phyloP scores from a whole-genome alignment of 176 grass and related monocot genomes.

The Juncus effusus region DNA sequence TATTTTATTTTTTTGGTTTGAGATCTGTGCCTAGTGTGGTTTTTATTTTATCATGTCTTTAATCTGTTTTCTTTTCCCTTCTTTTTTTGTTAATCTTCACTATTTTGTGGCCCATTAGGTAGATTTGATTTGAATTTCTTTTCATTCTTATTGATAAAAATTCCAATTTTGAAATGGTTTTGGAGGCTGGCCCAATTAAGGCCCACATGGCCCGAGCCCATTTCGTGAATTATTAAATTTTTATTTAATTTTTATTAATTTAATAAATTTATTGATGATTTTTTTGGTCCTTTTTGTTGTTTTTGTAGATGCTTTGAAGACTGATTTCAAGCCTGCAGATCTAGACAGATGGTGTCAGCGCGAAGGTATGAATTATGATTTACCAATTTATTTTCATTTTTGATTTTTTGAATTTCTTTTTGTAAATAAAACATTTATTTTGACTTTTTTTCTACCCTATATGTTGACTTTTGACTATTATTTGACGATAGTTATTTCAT shows the following conservation, averaged over 20 bases:
- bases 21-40: neutral
- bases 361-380: slow-evolving; percentile 51
- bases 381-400: slow-evolving; percentile 27
- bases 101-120: neutral
- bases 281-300: slow-evolving; percentile 22
- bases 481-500: no score
- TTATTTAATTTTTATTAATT: slow-evolving; percentile 21
- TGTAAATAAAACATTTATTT: slow-evolving; percentile 24
- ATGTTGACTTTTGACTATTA: slow-evolving; percentile 9
- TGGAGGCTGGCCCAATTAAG: slow-evolving; percentile 8
- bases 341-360: slow-evolving; percentile 59
- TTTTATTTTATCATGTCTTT: slow-evolving; percentile 8
- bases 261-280: neutral
- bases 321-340: slow-evolving; percentile 57
- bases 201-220: slow-evolving; percentile 9
- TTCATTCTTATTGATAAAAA: neutral
- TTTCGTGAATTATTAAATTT: slow-evolving; percentile 21
- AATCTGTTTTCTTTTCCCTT: neutral
- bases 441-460: slow-evolving; percentile 16
- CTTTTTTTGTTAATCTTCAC: slow-evolving; percentile 8
- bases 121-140: slow-evolving; percentile 23
- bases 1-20: neutral
- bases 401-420: slow-evolving; percentile 11
- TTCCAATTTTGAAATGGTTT: neutral
- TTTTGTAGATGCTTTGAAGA: slow-evolving; percentile 70